phyloP scores from a whole-genome alignment of 306 rosid genomes.

The Senna tora region DNA sequence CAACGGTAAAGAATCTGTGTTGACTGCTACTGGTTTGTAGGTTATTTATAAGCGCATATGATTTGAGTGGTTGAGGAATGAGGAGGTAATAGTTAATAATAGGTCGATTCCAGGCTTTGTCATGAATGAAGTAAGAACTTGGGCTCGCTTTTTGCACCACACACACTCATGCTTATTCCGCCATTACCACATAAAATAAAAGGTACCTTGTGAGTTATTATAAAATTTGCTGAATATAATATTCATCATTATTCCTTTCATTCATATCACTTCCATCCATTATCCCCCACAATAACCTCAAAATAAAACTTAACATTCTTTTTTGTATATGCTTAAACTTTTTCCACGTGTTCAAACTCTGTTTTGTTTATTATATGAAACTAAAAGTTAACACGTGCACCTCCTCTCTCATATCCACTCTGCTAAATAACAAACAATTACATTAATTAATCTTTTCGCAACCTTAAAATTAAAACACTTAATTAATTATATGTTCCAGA shows the following conservation, averaged over 20 bases:
- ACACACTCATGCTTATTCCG: constrained; percentile 33
- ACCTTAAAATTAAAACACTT: constrained; percentile 18
- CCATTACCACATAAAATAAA: no score
- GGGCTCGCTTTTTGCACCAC: neutral
- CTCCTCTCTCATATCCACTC: neutral
- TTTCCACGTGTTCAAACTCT: neutral
- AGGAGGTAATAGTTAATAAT: neutral
- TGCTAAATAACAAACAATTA: no score
- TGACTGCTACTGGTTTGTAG: no score
- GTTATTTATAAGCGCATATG: no score
- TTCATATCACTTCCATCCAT: neutral
- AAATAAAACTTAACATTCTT: neutral
- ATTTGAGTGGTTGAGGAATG: constrained; percentile 26
- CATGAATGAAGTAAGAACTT: constrained; percentile 34
- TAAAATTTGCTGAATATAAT: no score
- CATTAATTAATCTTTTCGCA: neutral
- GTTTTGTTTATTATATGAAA: neutral
- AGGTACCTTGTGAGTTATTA: no score
- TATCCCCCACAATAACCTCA: neutral
- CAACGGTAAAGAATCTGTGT: no score
- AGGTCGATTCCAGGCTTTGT: constrained; percentile 18
- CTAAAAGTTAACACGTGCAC: neutral
- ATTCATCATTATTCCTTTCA: neutral
- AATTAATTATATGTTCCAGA: neutral
- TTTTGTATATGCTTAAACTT: constrained; percentile 14